Base-by-base conservation (phyloP, 495 filamentous ascomycete species). In the Hypoxylon subgilvum region DNA sequence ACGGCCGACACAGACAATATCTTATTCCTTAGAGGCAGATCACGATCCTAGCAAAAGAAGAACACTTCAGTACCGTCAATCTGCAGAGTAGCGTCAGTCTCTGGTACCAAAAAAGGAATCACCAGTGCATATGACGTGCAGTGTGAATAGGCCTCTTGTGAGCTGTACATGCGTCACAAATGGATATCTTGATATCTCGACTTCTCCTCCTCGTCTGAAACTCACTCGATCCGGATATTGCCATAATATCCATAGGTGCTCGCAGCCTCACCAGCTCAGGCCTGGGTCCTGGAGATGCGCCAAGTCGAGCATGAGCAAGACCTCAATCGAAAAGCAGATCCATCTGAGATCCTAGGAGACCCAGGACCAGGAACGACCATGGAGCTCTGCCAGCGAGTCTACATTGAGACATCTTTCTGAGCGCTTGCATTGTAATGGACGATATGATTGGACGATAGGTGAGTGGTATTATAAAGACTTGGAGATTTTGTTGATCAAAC, bases 371-470 rank as follows among this genome's bases (percentile, higher is more conserved):
- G 44, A 38, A 31, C 47, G 6, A 12, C 16, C 21, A 32, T 52
- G 10, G 40, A 21, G 22, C 17, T 40, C 25, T 22, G 19, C 18
- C 13, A 19, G 7, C 22, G 16, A 42, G 39, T 13, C 10, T 21
- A 32, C 21, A 36, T 35, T 43, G 34, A 60, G 57, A 60, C 43
- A 50, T 50, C 27, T 8, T 2, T 4, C 8, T 27, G 22, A 36
- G 38, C 12, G 21, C 35, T 52, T 43, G 36, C 30, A 30, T 12
- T 4, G 38, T 23, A 28, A 8, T 27, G 12, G 13, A 27, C 22
- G n/a, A 53, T 17, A 3, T 44, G 39, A 52, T 59, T 59, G 47
- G 55, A 25, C 34, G 40, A 51, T 40, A 39, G 32, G 46, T 46
- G 30, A 46, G 8, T 8, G 7, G 16, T 52, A 1, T 9, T 38